Evolutionary conservation across 495 filamentous ascomycete genomes (phyloP).

Genomic region (Daldinia grandis): DNA sequence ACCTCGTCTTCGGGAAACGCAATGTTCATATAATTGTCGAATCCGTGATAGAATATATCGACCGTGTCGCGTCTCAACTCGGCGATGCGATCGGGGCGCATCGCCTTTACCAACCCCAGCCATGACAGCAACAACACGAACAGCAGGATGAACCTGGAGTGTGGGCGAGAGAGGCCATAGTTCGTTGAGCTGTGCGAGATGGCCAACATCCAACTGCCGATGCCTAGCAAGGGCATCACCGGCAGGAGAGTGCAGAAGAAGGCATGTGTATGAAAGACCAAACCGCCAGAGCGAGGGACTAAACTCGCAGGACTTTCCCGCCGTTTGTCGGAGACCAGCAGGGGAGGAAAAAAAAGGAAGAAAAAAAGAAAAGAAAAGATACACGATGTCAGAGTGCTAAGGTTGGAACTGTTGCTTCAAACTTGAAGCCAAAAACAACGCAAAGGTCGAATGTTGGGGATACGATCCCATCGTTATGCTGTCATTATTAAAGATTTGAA

Average conservation of each 20-base stretch:
- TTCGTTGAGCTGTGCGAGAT: conserved; percentile 33
- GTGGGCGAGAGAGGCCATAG: conserved; percentile 23
- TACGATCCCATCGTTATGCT: background rate
- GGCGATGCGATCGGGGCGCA: conserved; percentile 60
- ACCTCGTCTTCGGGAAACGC: conserved; percentile 97
- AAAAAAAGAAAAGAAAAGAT: background rate
- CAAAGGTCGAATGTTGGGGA: background rate
- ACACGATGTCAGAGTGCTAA: background rate
- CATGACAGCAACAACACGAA: conserved; percentile 45
- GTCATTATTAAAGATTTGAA: background rate
- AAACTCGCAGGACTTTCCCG: conserved; percentile 7
- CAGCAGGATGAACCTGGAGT: conserved; percentile 24
- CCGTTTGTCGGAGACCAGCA: conserved; percentile 21
- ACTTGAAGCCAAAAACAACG: background rate
- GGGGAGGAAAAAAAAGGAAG: conserved; percentile 4
- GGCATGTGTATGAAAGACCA: conserved; percentile 46
- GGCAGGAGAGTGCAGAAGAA: conserved; percentile 42
- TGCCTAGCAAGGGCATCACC: conserved; percentile 58
- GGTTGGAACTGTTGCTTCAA: background rate
- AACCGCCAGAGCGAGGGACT: conserved; percentile 15
- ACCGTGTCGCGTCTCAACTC: conserved; percentile 76
- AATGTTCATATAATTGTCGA: conserved; percentile 90
- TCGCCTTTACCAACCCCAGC: conserved; percentile 52
- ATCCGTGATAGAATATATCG: conserved; percentile 96
- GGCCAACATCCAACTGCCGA: conserved; percentile 45